Evolutionary conservation across 1,284 basidiomycete genomes (phyloP), one percentile per base, ranked within the genome.

Genomic region (Chalciporus sp.): DNA sequence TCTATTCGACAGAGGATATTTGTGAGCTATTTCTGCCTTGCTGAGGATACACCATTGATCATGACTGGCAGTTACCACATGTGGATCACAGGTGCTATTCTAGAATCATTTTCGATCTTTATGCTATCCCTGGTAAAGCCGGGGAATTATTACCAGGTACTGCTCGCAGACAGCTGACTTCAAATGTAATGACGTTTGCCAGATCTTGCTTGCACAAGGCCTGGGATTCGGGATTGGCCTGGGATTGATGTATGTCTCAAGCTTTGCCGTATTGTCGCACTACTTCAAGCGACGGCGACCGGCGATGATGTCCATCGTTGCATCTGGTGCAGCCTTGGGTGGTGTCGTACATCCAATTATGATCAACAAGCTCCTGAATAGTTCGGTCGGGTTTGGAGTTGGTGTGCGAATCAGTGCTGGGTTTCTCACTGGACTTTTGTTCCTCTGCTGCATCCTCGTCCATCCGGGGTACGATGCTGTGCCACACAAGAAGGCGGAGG

Each of bases 361-460:
- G 70, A 52, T 78, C 42, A 78, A 78, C 57, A 67, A 72, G 39
- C 52, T 73, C 1, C 61, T 78, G 28, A 68, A 67, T 29, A 59
- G 64, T 12, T 50, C 52, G 9, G 23, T 66, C 1, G 70, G 67
- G 37, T 63, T 68, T 52, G 59, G 47, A 29, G 55, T 14, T 7
- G 62, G 69, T 11, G 64, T 71, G 0, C 61, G 51, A n/a, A 64
- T 63, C 26, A 74, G 68, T 41, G 72, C 68, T n/a, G 45, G 58
- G 1, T 61, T 74, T 33, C 44, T 68, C 44, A 61, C 59, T 1
- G 59, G 39, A 2, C 44, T 71, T 1, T 49, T 73, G 11, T 52
- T 69, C 9, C 26, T 70, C 4, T 61, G 69, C 0, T 69, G 70
- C 41, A 4, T 55, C 6, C 59, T 72, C 16, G 54, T 71, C 52